Evolutionary conservation across 1,139 yeast species (phyloP).

Genomic region (Candida sanyaensis): DNA sequence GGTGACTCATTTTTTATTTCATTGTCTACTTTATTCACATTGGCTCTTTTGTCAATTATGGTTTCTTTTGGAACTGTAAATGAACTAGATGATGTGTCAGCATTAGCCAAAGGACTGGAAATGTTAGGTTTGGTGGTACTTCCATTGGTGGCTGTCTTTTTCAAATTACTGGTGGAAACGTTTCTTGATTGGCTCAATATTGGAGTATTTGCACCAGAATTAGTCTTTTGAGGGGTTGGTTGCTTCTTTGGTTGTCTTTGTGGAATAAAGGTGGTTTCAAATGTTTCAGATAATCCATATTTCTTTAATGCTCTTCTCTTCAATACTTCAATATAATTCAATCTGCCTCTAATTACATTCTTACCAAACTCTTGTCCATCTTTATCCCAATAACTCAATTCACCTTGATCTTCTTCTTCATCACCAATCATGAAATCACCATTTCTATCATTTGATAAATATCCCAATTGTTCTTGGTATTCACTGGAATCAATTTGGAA

Average conservation of each 20-base stretch:
- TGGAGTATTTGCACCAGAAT: slow-evolving; percentile 9
- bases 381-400: slow-evolving; percentile 35
- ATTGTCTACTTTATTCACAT: slow-evolving; percentile 4
- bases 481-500: slow-evolving; percentile 51
- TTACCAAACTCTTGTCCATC: slow-evolving; percentile 37
- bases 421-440: slow-evolving; percentile 53
- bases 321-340: slow-evolving; percentile 53
- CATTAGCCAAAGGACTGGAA: slow-evolving; percentile 31
- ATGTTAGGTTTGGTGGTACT: slow-evolving; percentile 8
- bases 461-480: slow-evolving; percentile 31
- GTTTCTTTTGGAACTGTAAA: slow-evolving; percentile 46
- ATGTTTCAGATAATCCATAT: slow-evolving; percentile 40
- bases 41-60: slow-evolving; percentile 33
- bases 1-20: slow-evolving; percentile 9
- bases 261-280: slow-evolving; percentile 44
- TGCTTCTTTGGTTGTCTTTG: slow-evolving; percentile 21
- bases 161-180: slow-evolving; percentile 10
- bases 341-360: slow-evolving; percentile 34
- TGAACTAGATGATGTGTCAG: slow-evolving; percentile 26
- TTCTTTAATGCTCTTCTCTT: slow-evolving; percentile 50
- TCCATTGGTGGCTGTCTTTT: slow-evolving; percentile 5
- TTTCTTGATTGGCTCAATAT: slow-evolving; percentile 13
- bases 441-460: slow-evolving; percentile 33
- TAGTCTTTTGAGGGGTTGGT: neutral
- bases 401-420: slow-evolving; percentile 50